Evolutionary conservation across 805 yeast species (phyloP).

Genomic region (Kluyveromyces starmeri): DNA sequence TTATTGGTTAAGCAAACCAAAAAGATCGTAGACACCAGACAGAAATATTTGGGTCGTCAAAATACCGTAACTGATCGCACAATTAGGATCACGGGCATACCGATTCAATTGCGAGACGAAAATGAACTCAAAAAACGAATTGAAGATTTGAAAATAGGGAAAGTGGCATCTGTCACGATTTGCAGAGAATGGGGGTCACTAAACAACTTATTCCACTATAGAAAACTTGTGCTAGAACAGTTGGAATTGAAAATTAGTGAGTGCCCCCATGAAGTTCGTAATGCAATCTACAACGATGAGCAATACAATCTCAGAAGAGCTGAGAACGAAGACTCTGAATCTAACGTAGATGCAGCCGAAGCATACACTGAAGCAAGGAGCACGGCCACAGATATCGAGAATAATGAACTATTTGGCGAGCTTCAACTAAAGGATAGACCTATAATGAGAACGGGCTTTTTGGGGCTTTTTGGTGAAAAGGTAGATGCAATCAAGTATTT

Average conservation of each 20-base stretch:
- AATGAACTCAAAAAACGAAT: conserved; percentile 64
- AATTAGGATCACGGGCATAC: conserved; percentile 79
- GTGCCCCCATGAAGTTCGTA: conserved; percentile 23
- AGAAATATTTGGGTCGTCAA: conserved; percentile 73
- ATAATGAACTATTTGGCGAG: conserved; percentile 19
- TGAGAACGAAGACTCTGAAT: conserved; percentile 1
- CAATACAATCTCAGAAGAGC: conserved; percentile 16
- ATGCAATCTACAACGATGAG: conserved; percentile 18
- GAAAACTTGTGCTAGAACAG: conserved; percentile 43
- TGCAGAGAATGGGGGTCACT: conserved; percentile 82
- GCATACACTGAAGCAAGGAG: conserved; percentile 6
- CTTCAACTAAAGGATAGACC: conserved; percentile 45
- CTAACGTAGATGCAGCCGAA: conserved; percentile 1
- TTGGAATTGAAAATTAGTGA: conserved; percentile 46
- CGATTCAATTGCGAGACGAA: conserved; percentile 67
- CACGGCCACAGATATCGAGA: conserved; percentile 11
- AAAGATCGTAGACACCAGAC: conserved; percentile 69
- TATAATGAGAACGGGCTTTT: conserved; percentile 44
- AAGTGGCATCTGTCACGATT: conserved; percentile 64
- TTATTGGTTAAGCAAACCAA: conserved; percentile 61
- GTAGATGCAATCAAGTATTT: conserved; percentile 79
- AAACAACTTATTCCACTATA: conserved; percentile 52
- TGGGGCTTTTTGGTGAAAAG: conserved; percentile 55
- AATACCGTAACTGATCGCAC: conserved; percentile 89
- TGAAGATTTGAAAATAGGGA: conserved; percentile 70